phyloP scores from a whole-genome alignment of 2,329 filamentous ascomycete species.

The Aspergillus ochraceus region DNA sequence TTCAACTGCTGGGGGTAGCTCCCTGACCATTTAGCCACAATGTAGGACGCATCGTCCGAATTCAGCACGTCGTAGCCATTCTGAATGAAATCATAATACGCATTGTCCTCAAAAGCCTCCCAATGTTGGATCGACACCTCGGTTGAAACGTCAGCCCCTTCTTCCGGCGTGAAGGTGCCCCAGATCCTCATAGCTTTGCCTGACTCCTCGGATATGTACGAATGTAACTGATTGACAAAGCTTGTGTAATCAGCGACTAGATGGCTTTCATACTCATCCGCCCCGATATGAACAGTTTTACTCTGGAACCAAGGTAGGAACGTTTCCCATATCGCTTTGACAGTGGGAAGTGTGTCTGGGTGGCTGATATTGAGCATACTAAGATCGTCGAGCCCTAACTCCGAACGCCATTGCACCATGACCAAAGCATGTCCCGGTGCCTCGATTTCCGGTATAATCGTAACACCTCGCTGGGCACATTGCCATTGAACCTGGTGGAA shows the following conservation, averaged over 20 bases:
- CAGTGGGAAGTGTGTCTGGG: constrained; percentile 52
- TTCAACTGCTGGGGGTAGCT: constrained; percentile 47
- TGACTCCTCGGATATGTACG: constrained; percentile 42
- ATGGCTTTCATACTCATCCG: constrained; percentile 53
- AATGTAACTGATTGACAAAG: constrained; percentile 47
- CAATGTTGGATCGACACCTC: constrained; percentile 55
- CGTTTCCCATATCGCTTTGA: constrained; percentile 40
- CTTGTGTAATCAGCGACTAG: constrained; percentile 50
- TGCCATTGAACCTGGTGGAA: constrained; percentile 52
- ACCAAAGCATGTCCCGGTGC: constrained; percentile 56
- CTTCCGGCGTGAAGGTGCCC: constrained; percentile 52
- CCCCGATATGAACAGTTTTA: constrained; percentile 57
- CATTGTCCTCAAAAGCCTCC: constrained; percentile 53
- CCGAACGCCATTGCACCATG: constrained; percentile 57
- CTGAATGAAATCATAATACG: constrained; percentile 49
- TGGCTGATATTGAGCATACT: constrained; percentile 55
- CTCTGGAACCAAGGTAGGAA: constrained; percentile 58
- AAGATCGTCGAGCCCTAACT: constrained; percentile 50
- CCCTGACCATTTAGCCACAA: constrained; percentile 50
- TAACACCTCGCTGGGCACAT: constrained; percentile 55
- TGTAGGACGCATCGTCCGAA: constrained; percentile 53
- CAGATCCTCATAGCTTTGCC: constrained; percentile 53
- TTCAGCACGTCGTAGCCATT: constrained; percentile 54
- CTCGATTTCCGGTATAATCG: constrained; percentile 59
- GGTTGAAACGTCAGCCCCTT: constrained; percentile 42